phyloP scores from a whole-genome alignment of 1,284 basidiomycete genomes.

The Moesziomyces globuligerus region DNA sequence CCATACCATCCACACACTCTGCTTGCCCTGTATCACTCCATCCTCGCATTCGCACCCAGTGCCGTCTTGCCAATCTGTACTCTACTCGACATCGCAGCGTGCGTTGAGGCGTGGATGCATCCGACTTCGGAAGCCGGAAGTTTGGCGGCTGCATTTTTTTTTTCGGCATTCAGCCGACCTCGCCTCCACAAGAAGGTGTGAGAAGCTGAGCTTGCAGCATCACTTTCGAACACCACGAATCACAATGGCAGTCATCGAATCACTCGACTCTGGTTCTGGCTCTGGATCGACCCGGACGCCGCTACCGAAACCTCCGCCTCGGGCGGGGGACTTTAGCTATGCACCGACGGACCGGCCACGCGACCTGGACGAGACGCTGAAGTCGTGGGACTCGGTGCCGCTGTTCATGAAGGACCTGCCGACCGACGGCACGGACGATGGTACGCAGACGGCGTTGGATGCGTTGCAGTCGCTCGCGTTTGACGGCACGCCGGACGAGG shows the following conservation, averaged over 20 bases:
- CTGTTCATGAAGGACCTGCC: conserved; percentile 93
- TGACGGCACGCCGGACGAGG: conserved; percentile 92
- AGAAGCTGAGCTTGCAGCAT: no score
- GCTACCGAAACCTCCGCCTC: conserved; percentile 21
- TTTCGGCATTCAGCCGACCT: no score
- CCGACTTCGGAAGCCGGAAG: conserved; percentile 6
- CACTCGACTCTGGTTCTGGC: neutral
- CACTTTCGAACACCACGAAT: neutral
- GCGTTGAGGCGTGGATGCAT: no score
- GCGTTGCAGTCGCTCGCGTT: conserved; percentile 86
- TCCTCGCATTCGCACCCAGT: no score
- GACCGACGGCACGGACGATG: conserved; percentile 35
- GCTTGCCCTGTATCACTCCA: neutral
- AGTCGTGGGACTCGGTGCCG: conserved; percentile 70
- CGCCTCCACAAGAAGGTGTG: neutral
- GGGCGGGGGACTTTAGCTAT: conserved; percentile 25
- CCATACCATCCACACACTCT: no score
- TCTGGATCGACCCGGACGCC: neutral
- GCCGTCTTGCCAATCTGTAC: no score
- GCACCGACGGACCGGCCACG: conserved; percentile 16
- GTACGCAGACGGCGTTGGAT: conserved; percentile 72
- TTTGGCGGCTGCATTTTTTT: neutral
- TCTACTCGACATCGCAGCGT: no score
- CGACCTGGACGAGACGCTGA: conserved; percentile 31
- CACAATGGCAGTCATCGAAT: conserved; percentile 28